phyloP scores from a whole-genome alignment of 805 yeast species.

The Kodamaea hsintzibuensis region DNA sequence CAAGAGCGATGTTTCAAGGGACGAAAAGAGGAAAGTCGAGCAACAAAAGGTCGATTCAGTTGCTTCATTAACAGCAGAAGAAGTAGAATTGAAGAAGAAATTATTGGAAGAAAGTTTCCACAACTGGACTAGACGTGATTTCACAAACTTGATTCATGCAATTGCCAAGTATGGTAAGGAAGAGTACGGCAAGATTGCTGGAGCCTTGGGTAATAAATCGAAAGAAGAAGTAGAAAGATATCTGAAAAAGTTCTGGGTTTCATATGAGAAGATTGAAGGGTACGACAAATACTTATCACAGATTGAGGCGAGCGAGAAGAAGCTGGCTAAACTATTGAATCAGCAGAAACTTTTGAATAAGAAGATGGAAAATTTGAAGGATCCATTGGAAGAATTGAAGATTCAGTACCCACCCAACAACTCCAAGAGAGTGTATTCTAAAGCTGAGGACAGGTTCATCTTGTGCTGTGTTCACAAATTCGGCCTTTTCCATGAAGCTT shows the following conservation, averaged over 20 bases:
- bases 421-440: constrained; percentile 71
- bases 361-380: constrained; percentile 54
- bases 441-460: constrained; percentile 69
- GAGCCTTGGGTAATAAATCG: constrained; percentile 56
- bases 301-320: constrained; percentile 73
- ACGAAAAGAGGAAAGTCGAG: constrained; percentile 45
- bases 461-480: constrained; percentile 59
- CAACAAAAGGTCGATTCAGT: constrained; percentile 56
- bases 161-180: constrained; percentile 67
- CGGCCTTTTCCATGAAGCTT: constrained; percentile 60
- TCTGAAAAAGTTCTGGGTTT: constrained; percentile 62
- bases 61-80: constrained; percentile 63
- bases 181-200: constrained; percentile 49
- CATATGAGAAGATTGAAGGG: constrained; percentile 62
- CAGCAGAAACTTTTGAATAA: constrained; percentile 57
- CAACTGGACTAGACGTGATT: constrained; percentile 74
- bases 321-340: constrained; percentile 50
- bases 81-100: constrained; percentile 51
- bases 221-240: constrained; percentile 61
- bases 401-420: constrained; percentile 83
- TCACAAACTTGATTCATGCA: constrained; percentile 68
- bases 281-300: constrained; percentile 69
- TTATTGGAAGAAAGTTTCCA: constrained; percentile 59
- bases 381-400: constrained; percentile 61
- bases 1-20: constrained; percentile 36